Evolutionary conservation across 352 stramenopile species (phyloP), one percentile per base, ranked within the genome.

Genomic region (Phytophthora tentaculata): DNA sequence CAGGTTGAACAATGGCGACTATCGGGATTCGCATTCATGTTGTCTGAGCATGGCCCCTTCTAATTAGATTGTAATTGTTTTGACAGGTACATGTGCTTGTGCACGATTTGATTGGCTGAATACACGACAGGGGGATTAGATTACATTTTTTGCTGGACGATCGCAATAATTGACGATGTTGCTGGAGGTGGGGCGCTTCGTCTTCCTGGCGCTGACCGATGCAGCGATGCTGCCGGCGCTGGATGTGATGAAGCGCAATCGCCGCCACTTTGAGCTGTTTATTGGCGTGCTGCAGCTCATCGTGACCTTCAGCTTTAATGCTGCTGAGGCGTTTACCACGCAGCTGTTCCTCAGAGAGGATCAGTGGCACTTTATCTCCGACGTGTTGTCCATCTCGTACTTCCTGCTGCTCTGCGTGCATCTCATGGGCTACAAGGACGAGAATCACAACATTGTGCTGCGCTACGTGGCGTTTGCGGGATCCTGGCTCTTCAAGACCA

Each of bases 181-280:
- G 53, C 61, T 80, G 29, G 66, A 77, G 41, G 43, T 92, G 14
- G 73, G 69, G 12, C 84, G 84, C 62, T 92, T 92, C 71, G 78
- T 73, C 61, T 88, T 91, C 71, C 63, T 92, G 54, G 83, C 80
- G 64, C 74, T 95, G 29, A 92, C 84, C 44, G 83, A 95, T 61
- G 74, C 74, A 10, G 82, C 83, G 26, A 92, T 95, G 78, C 61
- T 94, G 49, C 87, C 87, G 49, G 84, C 87, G 63, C 80, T 95
- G 51, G 61, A 76, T 49, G 80, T 95, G 41, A 94, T 95, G 87
- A 83, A 84, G 72, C 67, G 71, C 49, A 95, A 95, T 64, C 81
- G 88, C 45, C 86, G 88, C 10, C 89, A 96, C 73, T 96, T 96
- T 62, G 89, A 96, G 83, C 76, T 96, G 61, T 96, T 96, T 59